phyloP scores from a whole-genome alignment of 805 yeast genomes.

The Candida montana region DNA sequence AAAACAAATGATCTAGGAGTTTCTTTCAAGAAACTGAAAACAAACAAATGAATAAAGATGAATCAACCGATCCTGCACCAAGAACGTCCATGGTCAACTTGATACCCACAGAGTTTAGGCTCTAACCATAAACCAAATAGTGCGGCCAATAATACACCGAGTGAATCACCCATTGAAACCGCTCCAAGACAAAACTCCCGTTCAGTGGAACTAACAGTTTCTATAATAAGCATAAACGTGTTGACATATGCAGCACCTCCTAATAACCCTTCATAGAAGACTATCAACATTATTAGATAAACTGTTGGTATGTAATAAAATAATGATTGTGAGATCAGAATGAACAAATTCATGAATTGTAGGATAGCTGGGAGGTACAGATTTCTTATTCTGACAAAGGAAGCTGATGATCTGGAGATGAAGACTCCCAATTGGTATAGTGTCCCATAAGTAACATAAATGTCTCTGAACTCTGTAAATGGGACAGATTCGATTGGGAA shows the following conservation, averaged over 20 bases:
- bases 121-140: constrained; percentile 70
- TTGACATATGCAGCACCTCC: constrained; percentile 92
- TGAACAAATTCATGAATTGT: constrained; percentile 57
- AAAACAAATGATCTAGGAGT: constrained; percentile 17
- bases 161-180: constrained; percentile 77
- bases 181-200: constrained; percentile 81
- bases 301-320: constrained; percentile 52
- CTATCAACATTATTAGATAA: constrained; percentile 54
- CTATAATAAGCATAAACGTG: constrained; percentile 75
- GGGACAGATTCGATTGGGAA: constrained; percentile 72
- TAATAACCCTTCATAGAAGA: constrained; percentile 82
- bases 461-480: constrained; percentile 68
- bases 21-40: constrained; percentile 8
- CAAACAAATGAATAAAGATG: neutral
- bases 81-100: constrained; percentile 64
- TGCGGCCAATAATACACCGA: constrained; percentile 83
- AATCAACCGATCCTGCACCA: constrained; percentile 55
- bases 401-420: constrained; percentile 79
- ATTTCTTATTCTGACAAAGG: constrained; percentile 50
- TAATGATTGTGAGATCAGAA: constrained; percentile 62
- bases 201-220: constrained; percentile 42
- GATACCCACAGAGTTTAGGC: constrained; percentile 63
- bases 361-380: constrained; percentile 60
- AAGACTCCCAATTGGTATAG: constrained; percentile 91
- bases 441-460: constrained; percentile 87